These are phyloP conservation scores for Rosa persica DNA, from an alignment of 306 rosid genomes.

Conservation along the genomic window DNA sequence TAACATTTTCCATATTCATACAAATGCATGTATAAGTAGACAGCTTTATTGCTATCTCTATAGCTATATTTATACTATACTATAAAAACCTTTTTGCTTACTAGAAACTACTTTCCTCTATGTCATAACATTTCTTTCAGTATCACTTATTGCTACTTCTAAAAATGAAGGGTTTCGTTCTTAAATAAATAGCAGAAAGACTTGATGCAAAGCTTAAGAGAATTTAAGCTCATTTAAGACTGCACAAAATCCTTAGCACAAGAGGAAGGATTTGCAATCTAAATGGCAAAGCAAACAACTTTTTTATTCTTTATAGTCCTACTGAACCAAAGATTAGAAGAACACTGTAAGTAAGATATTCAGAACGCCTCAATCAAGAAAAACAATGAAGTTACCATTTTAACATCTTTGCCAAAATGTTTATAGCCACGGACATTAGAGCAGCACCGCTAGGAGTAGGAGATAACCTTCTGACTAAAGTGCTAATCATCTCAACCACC, in stretches of 20 bases:
- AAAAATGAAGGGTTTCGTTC: neutral
- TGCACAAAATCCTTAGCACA: conserved; percentile 1
- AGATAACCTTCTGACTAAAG: conserved; percentile 60
- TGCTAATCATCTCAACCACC: conserved; percentile 80
- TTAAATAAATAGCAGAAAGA: neutral
- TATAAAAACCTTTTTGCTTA: neutral
- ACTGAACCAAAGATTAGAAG: neutral
- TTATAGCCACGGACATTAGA: conserved; percentile 71
- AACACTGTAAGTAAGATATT: neutral
- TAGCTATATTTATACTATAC: neutral
- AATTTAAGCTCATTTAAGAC: neutral
- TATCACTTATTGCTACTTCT: neutral
- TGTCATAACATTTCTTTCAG: neutral
- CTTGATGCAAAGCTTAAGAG: neutral
- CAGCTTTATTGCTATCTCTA: neutral
- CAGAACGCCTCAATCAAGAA: conserved; percentile 16
- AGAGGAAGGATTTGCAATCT: neutral
- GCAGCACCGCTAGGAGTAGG: conserved; percentile 63
- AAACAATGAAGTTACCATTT: conserved; percentile 56
- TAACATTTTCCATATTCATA: neutral
- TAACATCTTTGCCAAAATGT: conserved; percentile 66
- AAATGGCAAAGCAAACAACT: neutral
- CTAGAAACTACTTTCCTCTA: neutral
- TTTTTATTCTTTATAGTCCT: neutral
- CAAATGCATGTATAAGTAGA: neutral